phyloP scores from a whole-genome alignment of 2,329 filamentous ascomycete genomes.

The Colletotrichum noveboracense region DNA sequence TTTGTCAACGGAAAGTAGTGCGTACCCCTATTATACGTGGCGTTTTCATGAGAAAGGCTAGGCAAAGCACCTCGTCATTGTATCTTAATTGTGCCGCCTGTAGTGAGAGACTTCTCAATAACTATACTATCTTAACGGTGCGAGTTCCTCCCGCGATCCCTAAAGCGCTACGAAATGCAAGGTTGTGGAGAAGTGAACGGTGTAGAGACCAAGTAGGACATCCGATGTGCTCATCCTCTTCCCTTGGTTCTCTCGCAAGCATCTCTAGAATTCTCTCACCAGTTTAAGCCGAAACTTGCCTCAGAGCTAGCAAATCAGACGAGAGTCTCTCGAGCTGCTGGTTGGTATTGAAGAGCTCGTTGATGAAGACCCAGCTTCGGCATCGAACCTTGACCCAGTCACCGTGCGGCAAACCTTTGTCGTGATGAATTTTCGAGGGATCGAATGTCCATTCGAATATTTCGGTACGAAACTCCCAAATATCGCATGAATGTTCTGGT shows the following conservation, averaged over 20 bases:
- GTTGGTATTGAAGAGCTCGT: fast-evolving
- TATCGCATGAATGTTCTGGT: fast-evolving
- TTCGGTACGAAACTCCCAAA: neutral
- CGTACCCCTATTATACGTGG: too few relatives aligned
- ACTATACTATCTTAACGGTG: too few relatives aligned
- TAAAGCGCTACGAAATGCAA: too few relatives aligned
- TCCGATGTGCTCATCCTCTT: neutral
- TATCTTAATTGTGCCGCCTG: too few relatives aligned
- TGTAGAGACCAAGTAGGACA: neutral
- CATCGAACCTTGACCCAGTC: neutral
- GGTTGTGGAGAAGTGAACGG: too few relatives aligned
- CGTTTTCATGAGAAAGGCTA: too few relatives aligned
- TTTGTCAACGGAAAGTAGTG: too few relatives aligned
- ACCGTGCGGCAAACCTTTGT: fast-evolving
- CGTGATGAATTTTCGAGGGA: too few relatives aligned
- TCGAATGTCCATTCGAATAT: neutral
- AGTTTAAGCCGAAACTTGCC: neutral
- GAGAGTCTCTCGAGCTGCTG: neutral
- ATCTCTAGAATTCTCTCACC: neutral
- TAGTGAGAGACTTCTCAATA: too few relatives aligned
- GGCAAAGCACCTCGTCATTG: too few relatives aligned
- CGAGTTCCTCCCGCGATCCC: too few relatives aligned
- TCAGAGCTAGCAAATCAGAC: neutral
- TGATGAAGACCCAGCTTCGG: fast-evolving
- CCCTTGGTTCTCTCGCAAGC: neutral